Conservation (phyloP, 331 rosid genomes). For the Dryas integrifolia region DNA sequence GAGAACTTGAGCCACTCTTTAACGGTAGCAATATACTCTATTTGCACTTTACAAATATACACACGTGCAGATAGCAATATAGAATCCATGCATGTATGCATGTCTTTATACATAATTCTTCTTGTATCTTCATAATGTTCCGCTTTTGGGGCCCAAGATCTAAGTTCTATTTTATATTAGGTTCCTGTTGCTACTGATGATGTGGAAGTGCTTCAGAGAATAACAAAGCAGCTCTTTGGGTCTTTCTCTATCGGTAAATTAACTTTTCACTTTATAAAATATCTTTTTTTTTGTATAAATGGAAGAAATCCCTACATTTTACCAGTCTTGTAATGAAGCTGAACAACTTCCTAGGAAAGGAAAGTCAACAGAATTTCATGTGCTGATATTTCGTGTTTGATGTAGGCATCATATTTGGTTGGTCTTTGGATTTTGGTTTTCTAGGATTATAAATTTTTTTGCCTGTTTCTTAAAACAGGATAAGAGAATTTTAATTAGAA, state of each 20-base stretch:
- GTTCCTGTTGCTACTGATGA: constrained; percentile 88
- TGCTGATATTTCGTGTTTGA: not conserved
- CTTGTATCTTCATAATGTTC: constrained; percentile 19
- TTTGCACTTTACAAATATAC: constrained; percentile 12
- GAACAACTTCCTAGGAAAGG: not conserved
- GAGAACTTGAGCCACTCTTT: constrained; percentile 91
- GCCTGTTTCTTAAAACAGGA: not conserved
- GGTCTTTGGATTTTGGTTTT: not conserved
- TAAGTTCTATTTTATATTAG: constrained; percentile 36
- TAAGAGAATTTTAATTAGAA: not conserved
- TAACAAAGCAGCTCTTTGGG: constrained; percentile 74
- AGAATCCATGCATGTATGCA: not conserved
- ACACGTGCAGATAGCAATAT: not conserved
- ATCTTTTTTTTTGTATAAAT: not conserved
- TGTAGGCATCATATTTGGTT: not conserved
- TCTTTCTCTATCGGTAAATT: constrained; percentile 61
- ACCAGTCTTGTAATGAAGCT: constrained; percentile 8
- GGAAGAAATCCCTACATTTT: not conserved
- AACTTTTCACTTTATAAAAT: not conserved
- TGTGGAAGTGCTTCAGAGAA: constrained; percentile 77
- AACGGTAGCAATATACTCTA: constrained; percentile 46
- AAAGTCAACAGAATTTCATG: not conserved
- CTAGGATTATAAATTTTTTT: not conserved
- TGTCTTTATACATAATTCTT: not conserved
- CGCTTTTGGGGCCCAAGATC: constrained; percentile 25